Conservation (phyloP, 2,329 filamentous ascomycete species). For the Periconia sp. region DNA sequence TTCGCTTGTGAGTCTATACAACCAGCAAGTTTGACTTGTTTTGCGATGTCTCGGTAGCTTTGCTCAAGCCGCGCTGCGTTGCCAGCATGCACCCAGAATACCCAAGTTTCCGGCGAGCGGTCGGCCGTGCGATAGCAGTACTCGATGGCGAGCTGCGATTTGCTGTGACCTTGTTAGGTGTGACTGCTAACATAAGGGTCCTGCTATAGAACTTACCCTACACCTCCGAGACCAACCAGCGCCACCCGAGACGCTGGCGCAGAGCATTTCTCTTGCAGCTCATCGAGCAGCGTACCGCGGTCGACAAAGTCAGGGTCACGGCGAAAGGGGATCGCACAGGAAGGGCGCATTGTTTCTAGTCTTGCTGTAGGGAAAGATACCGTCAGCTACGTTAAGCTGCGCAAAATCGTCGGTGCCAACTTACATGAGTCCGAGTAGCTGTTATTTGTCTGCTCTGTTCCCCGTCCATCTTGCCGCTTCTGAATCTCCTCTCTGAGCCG, state of each 20-base stretch:
- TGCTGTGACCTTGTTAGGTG: conserved; percentile 20
- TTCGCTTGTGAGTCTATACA: conserved; percentile 39
- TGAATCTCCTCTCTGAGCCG: conserved; percentile 21
- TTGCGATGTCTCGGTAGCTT: conserved; percentile 18
- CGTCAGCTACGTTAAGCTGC: conserved; percentile 10
- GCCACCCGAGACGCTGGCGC: too few species aligned
- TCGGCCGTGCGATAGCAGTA: conserved; percentile 44
- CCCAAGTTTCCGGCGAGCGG: conserved; percentile 19
- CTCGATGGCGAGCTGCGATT: conserved; percentile 35
- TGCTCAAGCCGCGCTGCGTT: conserved; percentile 29
- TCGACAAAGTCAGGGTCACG: too few species aligned
- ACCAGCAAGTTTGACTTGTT: conserved; percentile 13
- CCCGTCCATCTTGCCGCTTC: conserved; percentile 14
- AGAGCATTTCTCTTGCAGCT: conserved; percentile 16
- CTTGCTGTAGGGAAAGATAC: too few species aligned
- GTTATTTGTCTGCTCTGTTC: conserved; percentile 10
- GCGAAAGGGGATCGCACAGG: too few species aligned
- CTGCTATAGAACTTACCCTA: too few species aligned
- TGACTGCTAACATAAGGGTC: too few species aligned
- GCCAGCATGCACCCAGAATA: conserved; percentile 26
- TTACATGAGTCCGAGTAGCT: conserved; percentile 11
- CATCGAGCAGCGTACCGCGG: conserved; percentile 15
- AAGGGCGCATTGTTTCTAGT: too few species aligned
- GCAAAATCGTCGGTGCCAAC: conserved; percentile 7
- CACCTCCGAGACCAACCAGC: too few species aligned